Conservation (phyloP, 306 rosid genomes). For the Dalbergia oliveri region DNA sequence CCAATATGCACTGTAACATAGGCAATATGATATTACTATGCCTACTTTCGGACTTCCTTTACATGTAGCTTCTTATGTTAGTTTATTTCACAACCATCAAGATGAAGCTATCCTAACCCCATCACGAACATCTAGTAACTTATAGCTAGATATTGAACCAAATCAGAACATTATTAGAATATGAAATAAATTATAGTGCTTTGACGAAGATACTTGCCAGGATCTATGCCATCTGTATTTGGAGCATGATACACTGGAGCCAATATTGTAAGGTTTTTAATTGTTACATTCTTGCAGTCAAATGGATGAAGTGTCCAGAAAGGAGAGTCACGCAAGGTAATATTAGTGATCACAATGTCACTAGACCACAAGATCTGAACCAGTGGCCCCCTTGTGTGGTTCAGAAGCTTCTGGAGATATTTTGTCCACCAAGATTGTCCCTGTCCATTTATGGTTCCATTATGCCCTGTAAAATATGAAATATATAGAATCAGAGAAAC, state of each 20-base stretch:
- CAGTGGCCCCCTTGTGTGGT: constrained; percentile 93
- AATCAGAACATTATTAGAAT: background rate
- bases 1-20: no score
- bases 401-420: constrained; percentile 86
- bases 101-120: background rate
- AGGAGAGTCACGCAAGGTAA: constrained; percentile 90
- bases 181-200: background rate
- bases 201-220: constrained; percentile 60
- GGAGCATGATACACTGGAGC: constrained; percentile 85
- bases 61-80: no score
- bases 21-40: no score
- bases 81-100: no score
- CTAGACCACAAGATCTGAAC: constrained; percentile 93
- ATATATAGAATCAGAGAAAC: constrained; percentile 46
- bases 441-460: constrained; percentile 95
- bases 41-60: no score
- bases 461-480: constrained; percentile 73
- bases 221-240: constrained; percentile 97
- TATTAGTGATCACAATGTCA: constrained; percentile 75
- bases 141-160: background rate
- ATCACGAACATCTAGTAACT: constrained; percentile 4
- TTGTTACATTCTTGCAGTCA: constrained; percentile 89
- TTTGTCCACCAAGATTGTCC: constrained; percentile 95
- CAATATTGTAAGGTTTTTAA: constrained; percentile 81
- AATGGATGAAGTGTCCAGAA: constrained; percentile 99